phyloP scores from a whole-genome alignment of 2,329 filamentous ascomycete genomes.

The Cladosporium sphaerospermum region DNA sequence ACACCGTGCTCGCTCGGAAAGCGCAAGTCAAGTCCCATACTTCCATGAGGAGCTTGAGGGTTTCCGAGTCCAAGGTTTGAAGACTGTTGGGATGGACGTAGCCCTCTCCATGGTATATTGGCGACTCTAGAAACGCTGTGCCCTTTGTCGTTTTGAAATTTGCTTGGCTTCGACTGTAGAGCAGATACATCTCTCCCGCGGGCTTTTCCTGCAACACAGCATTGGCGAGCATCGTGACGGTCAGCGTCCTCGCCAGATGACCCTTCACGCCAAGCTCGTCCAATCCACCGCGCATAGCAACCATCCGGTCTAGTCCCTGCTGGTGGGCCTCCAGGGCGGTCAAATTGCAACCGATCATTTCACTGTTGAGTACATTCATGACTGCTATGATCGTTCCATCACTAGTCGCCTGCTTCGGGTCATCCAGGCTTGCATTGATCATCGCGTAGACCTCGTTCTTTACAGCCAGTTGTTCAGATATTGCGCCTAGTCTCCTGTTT shows the following conservation, averaged over 20 bases:
- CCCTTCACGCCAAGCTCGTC: constrained; percentile 22
- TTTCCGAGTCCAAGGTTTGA: neutral
- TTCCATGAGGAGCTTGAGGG: neutral
- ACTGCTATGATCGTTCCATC: constrained; percentile 29
- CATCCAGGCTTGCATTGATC: constrained; percentile 24
- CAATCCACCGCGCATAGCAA: constrained; percentile 26
- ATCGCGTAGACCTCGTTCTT: constrained; percentile 20
- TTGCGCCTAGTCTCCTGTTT: neutral
- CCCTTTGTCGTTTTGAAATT: neutral
- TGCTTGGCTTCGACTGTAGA: neutral
- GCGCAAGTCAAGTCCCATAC: neutral
- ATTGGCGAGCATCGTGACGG: constrained; percentile 7
- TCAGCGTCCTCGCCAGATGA: constrained; percentile 21
- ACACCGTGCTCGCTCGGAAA: neutral
- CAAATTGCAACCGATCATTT: constrained; percentile 27
- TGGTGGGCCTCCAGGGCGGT: constrained; percentile 22
- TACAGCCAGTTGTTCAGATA: constrained; percentile 15
- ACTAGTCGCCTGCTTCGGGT: constrained; percentile 20
- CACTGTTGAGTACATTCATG: constrained; percentile 26
- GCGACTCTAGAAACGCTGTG: neutral
- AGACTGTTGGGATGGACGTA: too few relatives aligned
- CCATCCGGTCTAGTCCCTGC: constrained; percentile 25
- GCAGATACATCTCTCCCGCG: constrained; percentile 9
- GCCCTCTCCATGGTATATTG: neutral
- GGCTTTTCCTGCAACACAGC: constrained; percentile 6